phyloP scores from a whole-genome alignment of 345 rosid genomes.

The Erodium maritimum region DNA sequence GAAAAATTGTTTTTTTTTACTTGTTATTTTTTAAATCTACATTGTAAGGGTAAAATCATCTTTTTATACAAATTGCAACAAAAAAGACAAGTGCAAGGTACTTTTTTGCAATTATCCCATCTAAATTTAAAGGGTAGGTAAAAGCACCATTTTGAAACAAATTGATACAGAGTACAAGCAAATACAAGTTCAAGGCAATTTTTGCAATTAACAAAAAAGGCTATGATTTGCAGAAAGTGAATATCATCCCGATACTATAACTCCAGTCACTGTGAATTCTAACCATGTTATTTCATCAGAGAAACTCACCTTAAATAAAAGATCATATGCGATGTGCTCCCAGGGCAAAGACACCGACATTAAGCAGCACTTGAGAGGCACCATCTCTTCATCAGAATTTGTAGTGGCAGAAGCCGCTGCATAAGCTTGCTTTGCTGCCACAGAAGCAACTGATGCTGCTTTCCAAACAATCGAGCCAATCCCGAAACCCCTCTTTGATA shows the following conservation, averaged over 20 bases:
- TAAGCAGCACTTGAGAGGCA: conserved; percentile 89
- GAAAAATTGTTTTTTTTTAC: no score
- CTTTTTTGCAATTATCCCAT: no score
- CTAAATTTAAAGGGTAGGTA: no score
- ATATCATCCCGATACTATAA: neutral
- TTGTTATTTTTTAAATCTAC: no score
- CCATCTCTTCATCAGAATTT: conserved; percentile 63
- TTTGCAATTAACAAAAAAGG: no score
- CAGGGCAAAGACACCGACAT: conserved; percentile 94
- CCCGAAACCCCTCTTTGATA: conserved; percentile 61
- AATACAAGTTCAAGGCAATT: no score
- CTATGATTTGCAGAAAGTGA: no score
- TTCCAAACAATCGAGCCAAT: conserved; percentile 70
- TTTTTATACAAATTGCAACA: no score
- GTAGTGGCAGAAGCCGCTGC: conserved; percentile 70
- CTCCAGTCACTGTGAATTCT: neutral
- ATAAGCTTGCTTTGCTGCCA: conserved; percentile 91
- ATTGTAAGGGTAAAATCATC: no score
- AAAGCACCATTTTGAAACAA: no score
- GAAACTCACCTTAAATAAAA: conserved; percentile 68
- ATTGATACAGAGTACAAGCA: no score
- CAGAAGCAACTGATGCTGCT: conserved; percentile 91
- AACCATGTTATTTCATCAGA: neutral
- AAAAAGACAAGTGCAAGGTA: no score
- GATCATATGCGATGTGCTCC: conserved; percentile 91